These are phyloP conservation scores for Neurospora sp. DNA, from an alignment of 495 filamentous ascomycete genomes.

Conservation along the genomic window DNA sequence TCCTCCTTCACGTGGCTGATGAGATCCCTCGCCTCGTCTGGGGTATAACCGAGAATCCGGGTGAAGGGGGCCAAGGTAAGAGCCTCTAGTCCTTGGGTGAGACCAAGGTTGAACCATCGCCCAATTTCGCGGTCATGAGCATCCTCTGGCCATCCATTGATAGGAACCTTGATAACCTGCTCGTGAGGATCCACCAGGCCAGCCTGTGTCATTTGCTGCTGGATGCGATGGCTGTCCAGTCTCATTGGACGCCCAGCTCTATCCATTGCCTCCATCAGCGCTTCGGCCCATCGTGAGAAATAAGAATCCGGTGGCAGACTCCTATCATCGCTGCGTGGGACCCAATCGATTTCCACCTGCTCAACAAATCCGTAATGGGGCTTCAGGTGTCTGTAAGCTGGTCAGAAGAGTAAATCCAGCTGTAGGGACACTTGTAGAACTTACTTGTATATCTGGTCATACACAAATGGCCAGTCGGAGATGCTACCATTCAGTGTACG, in stretches of 20 bases:
- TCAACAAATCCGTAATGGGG: conserved; percentile 71
- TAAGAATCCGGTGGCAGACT: conserved; percentile 36
- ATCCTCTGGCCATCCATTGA: conserved; percentile 72
- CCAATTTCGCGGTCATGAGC: conserved; percentile 59
- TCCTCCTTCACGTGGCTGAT: conserved; percentile 54
- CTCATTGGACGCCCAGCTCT: conserved; percentile 53
- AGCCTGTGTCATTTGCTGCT: conserved; percentile 50
- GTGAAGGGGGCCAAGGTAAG: conserved; percentile 67
- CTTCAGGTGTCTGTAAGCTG: conserved; percentile 53
- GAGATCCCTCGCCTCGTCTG: conserved; percentile 55
- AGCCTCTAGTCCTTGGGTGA: conserved; percentile 62
- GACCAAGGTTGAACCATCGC: conserved; percentile 74
- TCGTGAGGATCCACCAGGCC: conserved; percentile 83
- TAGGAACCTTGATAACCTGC: conserved; percentile 57
- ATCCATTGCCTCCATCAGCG: conserved; percentile 60
- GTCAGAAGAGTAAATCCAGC: conserved; percentile 5
- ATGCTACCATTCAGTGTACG: conserved; percentile 76
- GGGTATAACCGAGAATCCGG: conserved; percentile 51
- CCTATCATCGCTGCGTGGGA: conserved; percentile 67
- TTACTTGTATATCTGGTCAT: conserved; percentile 57
- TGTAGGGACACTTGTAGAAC: conserved; percentile 8
- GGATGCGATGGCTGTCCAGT: conserved; percentile 51
- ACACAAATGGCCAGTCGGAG: conserved; percentile 64
- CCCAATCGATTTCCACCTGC: conserved; percentile 85
- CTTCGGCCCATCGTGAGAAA: conserved; percentile 57